Percentiles rank a stretch among this genome's conserved stretches.
These are phyloP conservation scores for Picea sitchensis DNA, from an alignment of 75 land plant genomes.

Conservation along the genomic window DNA sequence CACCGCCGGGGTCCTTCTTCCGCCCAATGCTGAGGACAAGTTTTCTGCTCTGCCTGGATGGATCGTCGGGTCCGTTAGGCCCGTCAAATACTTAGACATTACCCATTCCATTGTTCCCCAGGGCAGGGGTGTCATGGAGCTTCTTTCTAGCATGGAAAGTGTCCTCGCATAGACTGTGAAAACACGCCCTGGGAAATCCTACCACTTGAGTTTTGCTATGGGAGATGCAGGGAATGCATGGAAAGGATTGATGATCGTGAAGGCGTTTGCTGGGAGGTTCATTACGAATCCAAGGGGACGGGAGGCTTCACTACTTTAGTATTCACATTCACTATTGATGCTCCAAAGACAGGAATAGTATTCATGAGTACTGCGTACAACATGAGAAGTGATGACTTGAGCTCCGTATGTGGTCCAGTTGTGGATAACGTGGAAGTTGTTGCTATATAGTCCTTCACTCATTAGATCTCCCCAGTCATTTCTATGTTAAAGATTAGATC, in stretches of 20 bases:
- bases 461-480: no score
- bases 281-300: constrained; percentile 45
- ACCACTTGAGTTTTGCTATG: constrained; percentile 22
- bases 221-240: constrained; percentile 41
- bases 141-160: constrained; percentile 24
- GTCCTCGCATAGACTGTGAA: constrained; percentile 23
- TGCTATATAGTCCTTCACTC: no score
- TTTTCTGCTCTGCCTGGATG: constrained; percentile 5
- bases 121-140: constrained; percentile 24
- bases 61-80: constrained; percentile 1
- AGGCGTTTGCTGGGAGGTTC: constrained; percentile 41
- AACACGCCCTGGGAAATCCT: constrained; percentile 23
- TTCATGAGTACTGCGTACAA: constrained; percentile 44
- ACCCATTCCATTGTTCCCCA: constrained; percentile 29
- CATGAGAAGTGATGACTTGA: constrained; percentile 22
- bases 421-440: constrained; percentile 45
- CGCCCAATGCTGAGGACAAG: not conserved
- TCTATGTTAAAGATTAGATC: no score
- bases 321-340: constrained; percentile 30
- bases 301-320: constrained; percentile 21
- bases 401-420: constrained; percentile 60
- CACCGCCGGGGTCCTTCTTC: not conserved
- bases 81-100: constrained; percentile 9
- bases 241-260: constrained; percentile 17
- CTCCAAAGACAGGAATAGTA: constrained; percentile 22